Evolutionary conservation across 164 flowering plant genomes (phyloP).

Genomic region (Kingdonia uniflora): DNA sequence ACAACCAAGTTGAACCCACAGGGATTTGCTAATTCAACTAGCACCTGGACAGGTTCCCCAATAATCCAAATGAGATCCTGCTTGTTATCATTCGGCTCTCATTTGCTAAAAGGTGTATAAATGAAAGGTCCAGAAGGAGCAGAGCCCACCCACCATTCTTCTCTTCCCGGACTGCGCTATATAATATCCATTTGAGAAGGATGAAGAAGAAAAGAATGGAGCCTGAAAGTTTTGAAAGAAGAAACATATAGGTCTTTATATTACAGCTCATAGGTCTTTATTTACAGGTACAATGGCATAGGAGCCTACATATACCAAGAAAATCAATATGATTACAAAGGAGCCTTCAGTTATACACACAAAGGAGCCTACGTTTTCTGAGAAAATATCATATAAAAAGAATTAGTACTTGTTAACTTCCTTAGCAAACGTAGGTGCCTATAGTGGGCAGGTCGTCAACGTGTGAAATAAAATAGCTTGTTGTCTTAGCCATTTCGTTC

Average conservation of each 20-base stretch:
- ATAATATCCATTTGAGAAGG: constrained; percentile 84
- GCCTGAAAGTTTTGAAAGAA: constrained; percentile 32
- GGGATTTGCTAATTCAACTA: constrained; percentile 98
- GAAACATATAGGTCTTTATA: neutral
- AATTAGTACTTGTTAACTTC: too few species aligned
- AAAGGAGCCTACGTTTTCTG: too few species aligned
- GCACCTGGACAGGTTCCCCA: constrained; percentile 93
- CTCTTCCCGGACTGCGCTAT: constrained; percentile 73
- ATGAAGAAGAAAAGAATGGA: constrained; percentile 83
- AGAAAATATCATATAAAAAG: too few species aligned
- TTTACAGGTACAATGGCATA: too few species aligned
- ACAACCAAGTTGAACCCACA: constrained; percentile 91
- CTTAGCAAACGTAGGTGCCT: too few species aligned
- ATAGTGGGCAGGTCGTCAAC: too few species aligned
- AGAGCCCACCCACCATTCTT: constrained; percentile 97
- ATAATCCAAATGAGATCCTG: constrained; percentile 89
- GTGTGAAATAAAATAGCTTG: too few species aligned
- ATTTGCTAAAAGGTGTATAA: constrained; percentile 98
- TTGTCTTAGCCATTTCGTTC: too few species aligned
- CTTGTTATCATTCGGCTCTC: constrained; percentile 60
- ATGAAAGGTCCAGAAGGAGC: constrained; percentile 98
- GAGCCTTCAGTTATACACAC: too few species aligned
- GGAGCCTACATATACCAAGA: too few species aligned
- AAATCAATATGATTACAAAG: too few species aligned
- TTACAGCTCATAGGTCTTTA: too few species aligned